These are phyloP conservation scores for Linanthus parryae DNA, from an alignment of 148 eudicot species.

Conservation along the genomic window DNA sequence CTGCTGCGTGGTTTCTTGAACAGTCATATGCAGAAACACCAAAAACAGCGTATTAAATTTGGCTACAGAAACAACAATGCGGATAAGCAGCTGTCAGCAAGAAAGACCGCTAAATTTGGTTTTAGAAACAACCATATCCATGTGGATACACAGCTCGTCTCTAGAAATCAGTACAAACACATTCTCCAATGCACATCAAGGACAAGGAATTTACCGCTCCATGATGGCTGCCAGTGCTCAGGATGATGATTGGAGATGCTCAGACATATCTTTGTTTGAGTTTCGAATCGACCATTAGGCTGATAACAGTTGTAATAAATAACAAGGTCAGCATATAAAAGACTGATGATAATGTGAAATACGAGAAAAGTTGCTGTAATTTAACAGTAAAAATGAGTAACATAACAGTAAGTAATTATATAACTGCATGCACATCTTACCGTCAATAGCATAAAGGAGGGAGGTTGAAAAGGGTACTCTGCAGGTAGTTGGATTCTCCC, in stretches of 20 bases:
- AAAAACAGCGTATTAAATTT: too few relatives aligned
- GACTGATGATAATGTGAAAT: neutral
- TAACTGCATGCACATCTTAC: conserved; percentile 25
- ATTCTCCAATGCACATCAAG: neutral
- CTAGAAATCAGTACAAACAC: neutral
- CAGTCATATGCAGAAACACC: too few relatives aligned
- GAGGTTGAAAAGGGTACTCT: conserved; percentile 95
- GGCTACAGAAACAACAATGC: neutral
- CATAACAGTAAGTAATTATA: neutral
- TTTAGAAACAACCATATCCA: neutral
- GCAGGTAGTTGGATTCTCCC: conserved; percentile 94
- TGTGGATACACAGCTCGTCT: neutral
- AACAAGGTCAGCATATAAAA: conserved; percentile 1
- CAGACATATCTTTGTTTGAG: conserved; percentile 94
- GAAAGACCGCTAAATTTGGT: conserved; percentile 3
- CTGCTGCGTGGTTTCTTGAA: too few relatives aligned
- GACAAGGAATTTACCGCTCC: conserved; percentile 68
- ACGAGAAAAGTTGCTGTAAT: neutral
- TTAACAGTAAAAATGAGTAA: neutral
- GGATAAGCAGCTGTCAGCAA: too few relatives aligned
- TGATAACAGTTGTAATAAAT: conserved; percentile 23
- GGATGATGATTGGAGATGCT: conserved; percentile 99
- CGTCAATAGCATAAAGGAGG: conserved; percentile 91
- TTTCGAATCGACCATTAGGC: conserved; percentile 99
- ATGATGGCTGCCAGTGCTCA: conserved; percentile 99